Percentiles rank a stretch among this genome's conserved stretches.
phyloP scores from a whole-genome alignment of 768 basidiomycete species.

The Dentipellis fragilis region DNA sequence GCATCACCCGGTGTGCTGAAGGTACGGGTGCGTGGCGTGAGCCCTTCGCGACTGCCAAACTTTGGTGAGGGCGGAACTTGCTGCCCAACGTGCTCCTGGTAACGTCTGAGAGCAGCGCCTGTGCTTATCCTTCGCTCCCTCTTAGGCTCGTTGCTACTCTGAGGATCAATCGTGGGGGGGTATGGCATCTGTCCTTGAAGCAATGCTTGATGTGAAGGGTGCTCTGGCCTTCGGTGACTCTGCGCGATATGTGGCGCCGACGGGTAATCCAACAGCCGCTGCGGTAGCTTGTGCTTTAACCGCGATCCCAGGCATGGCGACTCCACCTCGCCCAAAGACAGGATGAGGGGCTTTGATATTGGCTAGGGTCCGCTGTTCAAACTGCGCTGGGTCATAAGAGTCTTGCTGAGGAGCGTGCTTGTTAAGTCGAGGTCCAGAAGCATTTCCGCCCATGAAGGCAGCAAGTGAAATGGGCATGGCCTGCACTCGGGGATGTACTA shows the following conservation, averaged over 20 bases:
- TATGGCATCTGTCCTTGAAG: not conserved
- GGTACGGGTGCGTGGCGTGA: slow-evolving; percentile 4
- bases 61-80: not conserved
- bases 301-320: slow-evolving; percentile 70
- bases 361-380: slow-evolving; percentile 47
- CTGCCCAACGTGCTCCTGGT: slow-evolving; percentile 10
- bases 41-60: not conserved
- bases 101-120: slow-evolving; percentile 6
- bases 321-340: slow-evolving; percentile 62
- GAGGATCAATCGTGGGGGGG: not conserved
- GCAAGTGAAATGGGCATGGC: slow-evolving; percentile 60
- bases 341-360: slow-evolving; percentile 49
- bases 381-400: slow-evolving; percentile 52
- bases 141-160: not conserved
- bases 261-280: slow-evolving; percentile 7
- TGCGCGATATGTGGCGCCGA: not conserved
- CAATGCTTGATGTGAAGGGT: too few relatives aligned
- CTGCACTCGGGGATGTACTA: not conserved
- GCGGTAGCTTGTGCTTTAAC: slow-evolving; percentile 12
- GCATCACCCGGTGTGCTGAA: slow-evolving; percentile 16
- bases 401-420: slow-evolving; percentile 66
- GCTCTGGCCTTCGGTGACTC: not conserved
- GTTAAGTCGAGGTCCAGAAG: slow-evolving; percentile 64
- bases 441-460: slow-evolving; percentile 72
- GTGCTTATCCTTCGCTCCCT: slow-evolving; percentile 2